Conservation (phyloP, 2,329 filamentous ascomycete species). For the Pseudonectria buxi region DNA sequence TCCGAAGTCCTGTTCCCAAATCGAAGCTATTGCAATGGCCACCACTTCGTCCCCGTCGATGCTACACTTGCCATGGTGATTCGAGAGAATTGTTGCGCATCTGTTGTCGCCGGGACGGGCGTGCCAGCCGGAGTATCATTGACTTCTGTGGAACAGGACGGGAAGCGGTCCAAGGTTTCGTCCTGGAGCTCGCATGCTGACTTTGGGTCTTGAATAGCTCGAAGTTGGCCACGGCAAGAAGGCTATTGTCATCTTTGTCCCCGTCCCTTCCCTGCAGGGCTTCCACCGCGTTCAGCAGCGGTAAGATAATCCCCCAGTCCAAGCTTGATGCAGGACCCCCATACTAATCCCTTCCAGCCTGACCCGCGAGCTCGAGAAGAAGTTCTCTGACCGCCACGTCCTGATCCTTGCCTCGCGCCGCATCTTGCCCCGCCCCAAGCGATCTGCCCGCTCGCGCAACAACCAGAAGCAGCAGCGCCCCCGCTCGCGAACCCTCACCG, state of each 20-base stretch:
- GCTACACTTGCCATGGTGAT: constrained; percentile 13
- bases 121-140: constrained; percentile 32
- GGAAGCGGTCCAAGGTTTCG: constrained; percentile 66
- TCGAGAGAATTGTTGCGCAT: constrained; percentile 17
- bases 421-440: constrained; percentile 97
- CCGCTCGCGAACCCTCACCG: constrained; percentile 93
- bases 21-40: constrained; percentile 29
- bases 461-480: constrained; percentile 98
- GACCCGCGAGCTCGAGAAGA: constrained; percentile 99
- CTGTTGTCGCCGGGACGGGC: constrained; percentile 20
- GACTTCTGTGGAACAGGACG: constrained; percentile 59
- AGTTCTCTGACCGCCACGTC: constrained; percentile 99
- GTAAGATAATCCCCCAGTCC: too few species aligned
- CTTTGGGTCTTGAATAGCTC: constrained; percentile 72
- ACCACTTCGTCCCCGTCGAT: constrained; percentile 21
- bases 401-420: constrained; percentile 98
- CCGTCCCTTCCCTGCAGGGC: constrained; percentile 93
- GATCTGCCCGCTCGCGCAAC: constrained; percentile 92
- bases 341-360: constrained; percentile 49
- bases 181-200: constrained; percentile 73
- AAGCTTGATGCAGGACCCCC: too few species aligned
- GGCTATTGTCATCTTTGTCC: constrained; percentile 99
- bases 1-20: constrained; percentile 40
- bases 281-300: constrained; percentile 99
- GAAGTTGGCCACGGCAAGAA: constrained; percentile 99